Evolutionary conservation across 2,329 filamentous ascomycete genomes (phyloP), one percentile per base, ranked within the genome.

Genomic region (Penicillium oxalicum): DNA sequence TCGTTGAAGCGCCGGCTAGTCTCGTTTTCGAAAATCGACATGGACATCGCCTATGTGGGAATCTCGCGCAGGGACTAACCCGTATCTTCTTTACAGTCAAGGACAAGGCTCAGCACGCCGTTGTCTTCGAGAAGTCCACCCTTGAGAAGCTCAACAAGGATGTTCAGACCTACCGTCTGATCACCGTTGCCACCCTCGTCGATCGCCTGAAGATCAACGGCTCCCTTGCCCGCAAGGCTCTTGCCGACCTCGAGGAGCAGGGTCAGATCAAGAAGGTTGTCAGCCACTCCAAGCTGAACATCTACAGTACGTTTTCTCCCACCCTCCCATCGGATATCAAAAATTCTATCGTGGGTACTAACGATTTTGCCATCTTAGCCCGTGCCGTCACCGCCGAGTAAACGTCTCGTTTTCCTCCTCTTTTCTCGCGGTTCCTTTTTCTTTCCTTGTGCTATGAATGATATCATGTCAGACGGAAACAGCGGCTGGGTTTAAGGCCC

Each of bases 191-290:
- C 70, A 91, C 89, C 68, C 90, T 98, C 70, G 93, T 98, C 83
- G 93, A 98, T 79, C 86, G 93, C 77, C 84, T 98, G 77, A 98
- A 98, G 90, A 94, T 98, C 83, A 98, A 98, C 82, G 94, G 93
- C 72, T 95, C 89, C 67, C 81, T 98, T 71, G 93, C 93, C 64
- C 86, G 93, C 71, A 80, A 82, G 78, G 91, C 88, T 76, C 80
- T 97, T 63, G 80, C 80, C 72, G 91, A 97, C 72, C 82, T 97
- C 67, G 91, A 97, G 86, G 89, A 94, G 82, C 93, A 91, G 84
- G 93, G 91, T 68, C 83, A 89, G 77, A 98, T 98, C 81, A 95
- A 93, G 86, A 91, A 94, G 77, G 82, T 98, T 68, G 89, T 97
- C 63, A 83, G 83, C 64, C 94, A 98, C 84, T 91, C 86, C 80